Evolutionary conservation across 2,329 filamentous ascomycete genomes (phyloP).

Genomic region (Elsinoe fawcettii): DNA sequence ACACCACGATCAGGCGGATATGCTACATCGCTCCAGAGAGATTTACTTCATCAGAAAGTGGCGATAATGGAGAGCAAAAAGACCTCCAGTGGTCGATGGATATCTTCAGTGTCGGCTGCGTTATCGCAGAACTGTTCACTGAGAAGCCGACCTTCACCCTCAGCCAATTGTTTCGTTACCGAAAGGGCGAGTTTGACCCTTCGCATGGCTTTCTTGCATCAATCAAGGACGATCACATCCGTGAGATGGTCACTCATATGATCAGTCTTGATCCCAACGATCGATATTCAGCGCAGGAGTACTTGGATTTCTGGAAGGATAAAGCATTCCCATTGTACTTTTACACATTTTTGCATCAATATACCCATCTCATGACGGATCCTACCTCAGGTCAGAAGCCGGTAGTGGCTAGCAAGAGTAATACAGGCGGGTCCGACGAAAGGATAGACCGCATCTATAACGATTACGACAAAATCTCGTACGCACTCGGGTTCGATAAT

Average conservation of each 20-base stretch:
- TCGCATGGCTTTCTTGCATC: constrained; percentile 70
- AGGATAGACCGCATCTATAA: constrained; percentile 87
- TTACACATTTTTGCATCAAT: constrained; percentile 93
- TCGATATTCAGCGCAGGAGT: constrained; percentile 87
- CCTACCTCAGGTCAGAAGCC: constrained; percentile 70
- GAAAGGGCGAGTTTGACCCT: constrained; percentile 85
- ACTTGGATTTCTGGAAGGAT: constrained; percentile 81
- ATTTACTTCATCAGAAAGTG: constrained; percentile 62
- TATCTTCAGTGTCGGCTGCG: constrained; percentile 92
- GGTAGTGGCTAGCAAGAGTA: constrained; percentile 59
- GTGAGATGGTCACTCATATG: constrained; percentile 90
- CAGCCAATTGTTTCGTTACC: constrained; percentile 90
- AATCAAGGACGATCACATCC: constrained; percentile 79
- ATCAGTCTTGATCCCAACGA: constrained; percentile 89
- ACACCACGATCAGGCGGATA: constrained; percentile 80
- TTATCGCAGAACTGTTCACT: constrained; percentile 92
- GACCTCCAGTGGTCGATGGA: constrained; percentile 90
- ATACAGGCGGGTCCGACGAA: constrained; percentile 81
- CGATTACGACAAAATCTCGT: constrained; percentile 97
- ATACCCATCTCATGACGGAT: constrained; percentile 93
- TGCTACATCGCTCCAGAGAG: constrained; percentile 94
- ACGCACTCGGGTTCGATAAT: constrained; percentile 59
- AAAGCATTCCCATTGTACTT: constrained; percentile 96
- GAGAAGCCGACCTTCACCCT: constrained; percentile 97
- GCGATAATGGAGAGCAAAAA: constrained; percentile 47